Percentiles rank a stretch among this genome's conserved stretches.
These are phyloP conservation scores for Yamadazyma pseudoaaseri DNA, from an alignment of 1,139 yeast species.

Conservation along the genomic window DNA sequence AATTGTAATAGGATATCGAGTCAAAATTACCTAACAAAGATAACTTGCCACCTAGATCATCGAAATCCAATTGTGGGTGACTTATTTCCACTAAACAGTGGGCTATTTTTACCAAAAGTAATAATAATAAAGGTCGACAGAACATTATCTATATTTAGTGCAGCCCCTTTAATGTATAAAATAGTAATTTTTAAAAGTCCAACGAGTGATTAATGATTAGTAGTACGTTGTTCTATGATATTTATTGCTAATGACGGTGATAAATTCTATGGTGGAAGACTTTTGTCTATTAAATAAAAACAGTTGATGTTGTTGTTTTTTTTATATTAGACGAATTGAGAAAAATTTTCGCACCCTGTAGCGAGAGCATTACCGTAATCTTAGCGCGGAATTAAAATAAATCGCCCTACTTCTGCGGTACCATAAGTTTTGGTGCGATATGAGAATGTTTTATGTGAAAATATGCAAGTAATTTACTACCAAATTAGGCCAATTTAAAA, in stretches of 20 bases:
- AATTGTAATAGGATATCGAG: constrained; percentile 57
- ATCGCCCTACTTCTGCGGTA: neutral
- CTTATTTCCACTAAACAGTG: neutral
- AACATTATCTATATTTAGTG: constrained; percentile 1
- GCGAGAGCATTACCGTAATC: no score
- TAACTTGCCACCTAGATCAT: constrained; percentile 39
- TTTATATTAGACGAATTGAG: constrained; percentile 3
- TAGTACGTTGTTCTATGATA: neutral
- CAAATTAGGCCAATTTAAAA: neutral
- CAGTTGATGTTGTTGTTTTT: constrained; percentile 2
- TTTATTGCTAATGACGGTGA: neutral
- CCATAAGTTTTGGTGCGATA: neutral
- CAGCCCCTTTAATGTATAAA: no score
- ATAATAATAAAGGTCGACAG: constrained; percentile 1
- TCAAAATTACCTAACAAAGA: constrained; percentile 67
- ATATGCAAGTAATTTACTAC: neutral
- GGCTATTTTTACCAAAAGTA: neutral
- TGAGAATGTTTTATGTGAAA: neutral
- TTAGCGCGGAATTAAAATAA: no score
- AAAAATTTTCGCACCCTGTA: neutral
- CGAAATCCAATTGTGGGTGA: constrained; percentile 32
- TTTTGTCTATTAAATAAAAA: neutral
- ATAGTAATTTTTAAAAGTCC: no score
- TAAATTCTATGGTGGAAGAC: neutral
- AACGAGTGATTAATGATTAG: neutral